phyloP scores from a whole-genome alignment of 2,329 filamentous ascomycete species.

The Berkeleyomyces rouxiae region DNA sequence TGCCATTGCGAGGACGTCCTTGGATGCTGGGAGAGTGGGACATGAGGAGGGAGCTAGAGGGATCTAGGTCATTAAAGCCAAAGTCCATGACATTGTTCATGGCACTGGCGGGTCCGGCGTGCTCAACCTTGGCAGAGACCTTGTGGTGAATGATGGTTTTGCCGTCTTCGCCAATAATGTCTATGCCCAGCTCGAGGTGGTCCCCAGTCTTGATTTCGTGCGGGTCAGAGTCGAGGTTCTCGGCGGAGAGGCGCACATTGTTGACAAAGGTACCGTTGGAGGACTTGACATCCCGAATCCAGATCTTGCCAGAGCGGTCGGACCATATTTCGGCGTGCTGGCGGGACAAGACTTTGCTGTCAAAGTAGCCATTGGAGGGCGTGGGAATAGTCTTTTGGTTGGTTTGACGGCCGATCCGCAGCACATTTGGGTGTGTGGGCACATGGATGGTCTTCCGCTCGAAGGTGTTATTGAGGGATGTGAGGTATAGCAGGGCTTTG shows the following conservation, averaged over 20 bases:
- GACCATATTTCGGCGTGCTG: constrained; percentile 96
- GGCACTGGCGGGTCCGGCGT: constrained; percentile 67
- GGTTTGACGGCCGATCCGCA: constrained; percentile 89
- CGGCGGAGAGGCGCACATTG: constrained; percentile 70
- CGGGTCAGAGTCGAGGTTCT: constrained; percentile 91
- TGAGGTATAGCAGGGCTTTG: constrained; percentile 66
- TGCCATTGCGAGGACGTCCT: constrained; percentile 52
- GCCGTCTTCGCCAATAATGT: constrained; percentile 96
- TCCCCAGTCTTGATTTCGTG: constrained; percentile 86
- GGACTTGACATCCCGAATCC: constrained; percentile 93
- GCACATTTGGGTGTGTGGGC: constrained; percentile 80
- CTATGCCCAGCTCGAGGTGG: constrained; percentile 86
- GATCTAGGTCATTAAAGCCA: constrained; percentile 83
- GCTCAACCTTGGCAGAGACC: constrained; percentile 89
- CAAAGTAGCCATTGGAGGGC: constrained; percentile 83
- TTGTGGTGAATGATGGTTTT: constrained; percentile 98
- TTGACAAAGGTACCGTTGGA: constrained; percentile 99
- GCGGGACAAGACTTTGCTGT: constrained; percentile 91
- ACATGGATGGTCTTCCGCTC: constrained; percentile 93
- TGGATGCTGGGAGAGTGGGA: constrained; percentile 52
- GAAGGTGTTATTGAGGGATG: constrained; percentile 90
- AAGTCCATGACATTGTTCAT: constrained; percentile 63
- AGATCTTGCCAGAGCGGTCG: constrained; percentile 70
- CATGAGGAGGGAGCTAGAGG: constrained; percentile 57
- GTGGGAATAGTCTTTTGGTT: constrained; percentile 93